phyloP scores from a whole-genome alignment of 1,139 yeast genomes.

The Candida gigantensis region DNA sequence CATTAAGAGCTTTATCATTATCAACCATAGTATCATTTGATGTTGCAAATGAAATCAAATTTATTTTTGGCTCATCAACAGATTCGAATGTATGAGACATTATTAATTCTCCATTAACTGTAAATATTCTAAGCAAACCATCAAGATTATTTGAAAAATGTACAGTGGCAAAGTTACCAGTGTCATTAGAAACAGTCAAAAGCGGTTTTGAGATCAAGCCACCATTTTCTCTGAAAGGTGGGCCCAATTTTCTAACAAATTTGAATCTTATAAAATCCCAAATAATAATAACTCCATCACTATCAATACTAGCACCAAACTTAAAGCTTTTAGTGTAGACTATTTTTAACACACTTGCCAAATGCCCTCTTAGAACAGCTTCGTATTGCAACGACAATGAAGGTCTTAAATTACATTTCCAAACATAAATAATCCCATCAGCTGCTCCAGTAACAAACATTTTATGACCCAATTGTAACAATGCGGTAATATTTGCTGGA shows the following conservation, averaged over 20 bases:
- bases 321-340: conserved; percentile 52
- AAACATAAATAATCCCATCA: conserved; percentile 57
- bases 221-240: conserved; percentile 15
- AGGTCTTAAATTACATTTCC: conserved; percentile 45
- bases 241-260: conserved; percentile 44
- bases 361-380: conserved; percentile 57
- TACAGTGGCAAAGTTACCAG: conserved; percentile 53
- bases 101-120: conserved; percentile 56
- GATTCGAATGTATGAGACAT: conserved; percentile 20
- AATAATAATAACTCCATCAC: conserved; percentile 46
- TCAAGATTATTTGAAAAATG: conserved; percentile 16
- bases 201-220: conserved; percentile 19
- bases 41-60: conserved; percentile 35
- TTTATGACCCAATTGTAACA: conserved; percentile 39
- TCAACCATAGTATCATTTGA: conserved; percentile 31
- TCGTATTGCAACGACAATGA: conserved; percentile 39
- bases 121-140: conserved; percentile 38
- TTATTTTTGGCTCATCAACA: conserved; percentile 14
- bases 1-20: conserved; percentile 23
- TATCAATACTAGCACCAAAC: conserved; percentile 53
- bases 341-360: conserved; percentile 40
- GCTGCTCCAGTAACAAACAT: conserved; percentile 53
- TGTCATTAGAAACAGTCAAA: conserved; percentile 52
- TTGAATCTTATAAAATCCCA: conserved; percentile 62
- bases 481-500: conserved; percentile 32